A percentile compares a stretch with the other conserved stretches of the same genome.
These are phyloP conservation scores for Lophiotrema nucula DNA, from an alignment of 495 filamentous ascomycete genomes.

Conservation along the genomic window DNA sequence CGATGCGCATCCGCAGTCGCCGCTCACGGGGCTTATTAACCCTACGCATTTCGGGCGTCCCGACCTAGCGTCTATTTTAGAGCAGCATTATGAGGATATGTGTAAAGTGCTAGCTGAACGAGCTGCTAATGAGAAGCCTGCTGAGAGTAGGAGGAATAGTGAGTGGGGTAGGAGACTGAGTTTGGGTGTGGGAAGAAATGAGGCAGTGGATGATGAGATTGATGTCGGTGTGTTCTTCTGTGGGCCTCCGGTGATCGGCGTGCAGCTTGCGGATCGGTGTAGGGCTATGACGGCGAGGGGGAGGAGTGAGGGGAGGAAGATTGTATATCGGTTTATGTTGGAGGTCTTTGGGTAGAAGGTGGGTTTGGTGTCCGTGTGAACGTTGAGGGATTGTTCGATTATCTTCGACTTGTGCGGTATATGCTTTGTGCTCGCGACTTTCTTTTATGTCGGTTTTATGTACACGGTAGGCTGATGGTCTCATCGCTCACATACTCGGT, in stretches of 20 bases:
- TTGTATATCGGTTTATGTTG: slow-evolving; percentile 53
- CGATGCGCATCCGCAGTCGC: slow-evolving; percentile 36
- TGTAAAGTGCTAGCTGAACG: slow-evolving; percentile 5
- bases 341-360: slow-evolving; percentile 55
- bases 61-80: slow-evolving; percentile 23
- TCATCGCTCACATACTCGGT: no score
- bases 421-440: no score
- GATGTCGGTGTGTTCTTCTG: slow-evolving; percentile 34
- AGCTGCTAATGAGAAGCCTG: neutral
- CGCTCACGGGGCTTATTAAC: slow-evolving; percentile 43
- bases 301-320: slow-evolving; percentile 71
- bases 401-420: no score
- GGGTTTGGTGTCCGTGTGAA: no score
- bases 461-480: no score
- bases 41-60: slow-evolving; percentile 41
- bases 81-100: slow-evolving; percentile 35
- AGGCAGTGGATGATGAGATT: slow-evolving; percentile 10
- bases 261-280: slow-evolving; percentile 32
- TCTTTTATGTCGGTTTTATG: no score
- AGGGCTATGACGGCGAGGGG: slow-evolving; percentile 47
- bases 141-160: neutral
- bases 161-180: neutral
- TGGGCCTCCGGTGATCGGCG: slow-evolving; percentile 30
- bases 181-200: no score
- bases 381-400: no score